Conservation (phyloP, 176 grass and related monocot genomes). For the Avena insularis region DNA sequence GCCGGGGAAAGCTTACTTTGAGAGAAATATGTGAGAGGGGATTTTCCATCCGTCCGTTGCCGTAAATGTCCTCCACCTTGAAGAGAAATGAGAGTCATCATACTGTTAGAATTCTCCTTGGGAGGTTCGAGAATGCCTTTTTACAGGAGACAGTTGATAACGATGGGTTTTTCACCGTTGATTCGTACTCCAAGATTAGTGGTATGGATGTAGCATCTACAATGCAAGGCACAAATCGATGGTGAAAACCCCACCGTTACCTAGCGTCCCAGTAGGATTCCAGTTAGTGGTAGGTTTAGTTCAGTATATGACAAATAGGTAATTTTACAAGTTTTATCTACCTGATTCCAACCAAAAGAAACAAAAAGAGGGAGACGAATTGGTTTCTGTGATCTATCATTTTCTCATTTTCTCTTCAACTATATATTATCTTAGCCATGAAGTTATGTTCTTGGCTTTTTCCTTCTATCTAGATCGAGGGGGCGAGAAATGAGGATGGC, state of each 20-base stretch:
- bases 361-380: neutral
- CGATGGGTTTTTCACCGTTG: no score
- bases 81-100: neutral
- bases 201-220: no score
- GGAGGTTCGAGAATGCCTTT: neutral
- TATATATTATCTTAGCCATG: neutral
- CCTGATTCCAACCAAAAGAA: neutral
- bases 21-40: neutral
- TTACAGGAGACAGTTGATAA: no score
- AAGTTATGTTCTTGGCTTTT: neutral
- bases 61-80: neutral
- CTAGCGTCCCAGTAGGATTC: no score
- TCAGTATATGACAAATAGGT: neutral
- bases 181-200: no score
- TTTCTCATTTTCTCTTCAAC: neutral
- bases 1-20: neutral
- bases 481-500: constrained; percentile 81
- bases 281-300: neutral
- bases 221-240: no score
- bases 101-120: neutral
- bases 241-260: no score
- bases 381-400: neutral
- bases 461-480: constrained; percentile 71
- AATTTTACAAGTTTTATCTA: neutral
- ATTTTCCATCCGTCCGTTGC: neutral